These are phyloP conservation scores for Lachancea mirantina DNA, from an alignment of 805 yeast species.

Conservation along the genomic window DNA sequence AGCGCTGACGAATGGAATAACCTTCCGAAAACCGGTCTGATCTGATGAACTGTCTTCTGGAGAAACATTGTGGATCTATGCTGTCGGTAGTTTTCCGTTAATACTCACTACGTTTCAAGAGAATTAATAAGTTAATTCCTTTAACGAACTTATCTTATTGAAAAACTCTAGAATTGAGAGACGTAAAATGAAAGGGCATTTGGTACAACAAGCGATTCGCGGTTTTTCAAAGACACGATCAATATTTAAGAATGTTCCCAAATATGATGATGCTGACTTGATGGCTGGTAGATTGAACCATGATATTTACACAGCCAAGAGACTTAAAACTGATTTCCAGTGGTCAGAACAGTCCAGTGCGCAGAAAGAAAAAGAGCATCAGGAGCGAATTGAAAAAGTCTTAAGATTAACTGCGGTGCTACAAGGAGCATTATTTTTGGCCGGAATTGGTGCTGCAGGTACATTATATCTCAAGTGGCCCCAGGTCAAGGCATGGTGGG, in stretches of 20 bases:
- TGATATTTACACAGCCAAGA: conserved; percentile 26
- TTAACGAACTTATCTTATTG: too few species aligned
- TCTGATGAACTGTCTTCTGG: too few species aligned
- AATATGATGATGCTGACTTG: conserved; percentile 31
- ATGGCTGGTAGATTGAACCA: conserved; percentile 22
- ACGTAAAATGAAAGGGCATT: too few species aligned
- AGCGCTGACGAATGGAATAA: background rate
- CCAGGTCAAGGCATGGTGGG: conserved; percentile 29
- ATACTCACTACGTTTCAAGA: too few species aligned
- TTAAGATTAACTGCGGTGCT: conserved; percentile 41
- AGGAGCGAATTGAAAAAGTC: conserved; percentile 33
- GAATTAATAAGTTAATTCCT: too few species aligned
- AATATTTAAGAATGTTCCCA: conserved; percentile 18
- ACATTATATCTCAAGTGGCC: conserved; percentile 35
- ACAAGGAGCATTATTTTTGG: conserved; percentile 36
- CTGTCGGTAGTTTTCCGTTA: too few species aligned
- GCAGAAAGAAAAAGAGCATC: conserved; percentile 15
- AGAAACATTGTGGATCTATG: too few species aligned
- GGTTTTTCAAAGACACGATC: background rate
- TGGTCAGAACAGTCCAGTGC: conserved; percentile 18
- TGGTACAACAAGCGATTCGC: too few species aligned
- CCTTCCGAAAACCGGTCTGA: too few species aligned
- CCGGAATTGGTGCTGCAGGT: conserved; percentile 31
- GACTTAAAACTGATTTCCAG: conserved; percentile 14
- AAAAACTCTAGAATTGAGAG: too few species aligned